Conservation (phyloP, 108 stramenopile genomes). For the Cyclotella kingstonii region DNA sequence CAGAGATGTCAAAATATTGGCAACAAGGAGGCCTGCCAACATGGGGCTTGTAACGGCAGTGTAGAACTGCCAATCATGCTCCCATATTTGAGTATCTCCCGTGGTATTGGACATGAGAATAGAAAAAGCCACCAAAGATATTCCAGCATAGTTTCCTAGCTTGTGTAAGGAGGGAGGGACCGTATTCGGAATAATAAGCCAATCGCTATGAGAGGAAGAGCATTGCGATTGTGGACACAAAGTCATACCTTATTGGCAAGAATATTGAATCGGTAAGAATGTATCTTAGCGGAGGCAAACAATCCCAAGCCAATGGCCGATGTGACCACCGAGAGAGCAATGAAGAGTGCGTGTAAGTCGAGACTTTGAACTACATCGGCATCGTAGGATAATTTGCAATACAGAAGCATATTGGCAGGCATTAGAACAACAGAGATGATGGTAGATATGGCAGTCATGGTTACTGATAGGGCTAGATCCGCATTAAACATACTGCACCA, state of each 20-base stretch:
- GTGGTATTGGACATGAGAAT: conserved; percentile 57
- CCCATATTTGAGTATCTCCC: conserved; percentile 67
- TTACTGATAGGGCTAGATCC: conserved; percentile 78
- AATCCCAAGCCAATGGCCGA: conserved; percentile 69
- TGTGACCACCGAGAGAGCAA: conserved; percentile 68
- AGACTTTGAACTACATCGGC: conserved; percentile 53
- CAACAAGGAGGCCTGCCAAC: conserved; percentile 54
- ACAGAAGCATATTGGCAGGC: conserved; percentile 80
- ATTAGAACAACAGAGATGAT: conserved; percentile 63
- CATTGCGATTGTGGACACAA: background rate
- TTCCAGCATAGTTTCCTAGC: conserved; percentile 69
- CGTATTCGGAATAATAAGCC: background rate
- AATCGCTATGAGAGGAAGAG: background rate
- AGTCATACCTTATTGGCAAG: conserved; percentile 41
- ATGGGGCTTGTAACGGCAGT: conserved; percentile 68
- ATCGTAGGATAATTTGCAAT: conserved; percentile 63
- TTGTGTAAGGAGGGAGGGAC: too few relatives aligned
- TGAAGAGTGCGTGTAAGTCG: conserved; percentile 70
- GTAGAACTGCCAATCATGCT: conserved; percentile 76
- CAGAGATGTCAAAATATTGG: conserved; percentile 53
- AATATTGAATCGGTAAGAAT: conserved; percentile 61
- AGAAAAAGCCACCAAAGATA: conserved; percentile 67
- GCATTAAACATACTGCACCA: conserved; percentile 66
- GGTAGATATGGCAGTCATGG: conserved; percentile 87
- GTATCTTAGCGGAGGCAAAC: conserved; percentile 46